Percentiles rank a stretch among this genome's conserved stretches.
These are phyloP conservation scores for Macrotyloma uniflorum DNA, from an alignment of 306 rosid genomes.

Conservation along the genomic window DNA sequence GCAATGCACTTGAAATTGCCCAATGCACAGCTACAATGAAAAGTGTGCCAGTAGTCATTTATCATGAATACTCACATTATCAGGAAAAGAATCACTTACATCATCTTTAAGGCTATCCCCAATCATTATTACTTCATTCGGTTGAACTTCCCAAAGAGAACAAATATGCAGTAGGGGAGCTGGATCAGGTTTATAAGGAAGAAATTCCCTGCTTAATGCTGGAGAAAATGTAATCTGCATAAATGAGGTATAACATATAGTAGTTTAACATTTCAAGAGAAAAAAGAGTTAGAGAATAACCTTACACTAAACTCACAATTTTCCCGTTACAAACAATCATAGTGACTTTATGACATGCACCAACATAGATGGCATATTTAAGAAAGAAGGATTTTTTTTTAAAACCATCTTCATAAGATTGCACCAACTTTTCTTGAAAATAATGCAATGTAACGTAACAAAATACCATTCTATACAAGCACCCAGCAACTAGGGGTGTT, in stretches of 20 bases:
- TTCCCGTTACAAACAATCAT: background rate
- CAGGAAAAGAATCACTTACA: constrained; percentile 49
- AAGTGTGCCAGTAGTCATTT: background rate
- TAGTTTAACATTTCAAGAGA: background rate
- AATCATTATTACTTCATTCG: constrained; percentile 87
- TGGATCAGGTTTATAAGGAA: constrained; percentile 89
- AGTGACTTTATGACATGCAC: background rate
- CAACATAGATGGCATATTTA: background rate
- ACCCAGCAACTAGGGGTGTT: too few relatives aligned
- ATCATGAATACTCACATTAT: constrained; percentile 10
- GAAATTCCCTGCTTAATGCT: constrained; percentile 87
- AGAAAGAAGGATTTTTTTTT: background rate
- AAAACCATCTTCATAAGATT: background rate
- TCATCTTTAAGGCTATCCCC: constrained; percentile 97
- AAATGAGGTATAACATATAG: constrained; percentile 23
- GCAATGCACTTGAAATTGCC: constrained; percentile 10
- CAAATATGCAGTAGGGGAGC: constrained; percentile 88
- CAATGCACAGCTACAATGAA: constrained; percentile 10
- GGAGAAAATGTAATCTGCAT: constrained; percentile 85
- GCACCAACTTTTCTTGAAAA: background rate
- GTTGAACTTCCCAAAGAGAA: constrained; percentile 83
- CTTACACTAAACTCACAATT: background rate
- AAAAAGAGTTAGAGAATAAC: constrained; percentile 7
- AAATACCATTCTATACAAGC: background rate
- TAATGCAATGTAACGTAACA: background rate